Conservation (phyloP, 1,284 basidiomycete genomes). For the Boletus smithii region DNA sequence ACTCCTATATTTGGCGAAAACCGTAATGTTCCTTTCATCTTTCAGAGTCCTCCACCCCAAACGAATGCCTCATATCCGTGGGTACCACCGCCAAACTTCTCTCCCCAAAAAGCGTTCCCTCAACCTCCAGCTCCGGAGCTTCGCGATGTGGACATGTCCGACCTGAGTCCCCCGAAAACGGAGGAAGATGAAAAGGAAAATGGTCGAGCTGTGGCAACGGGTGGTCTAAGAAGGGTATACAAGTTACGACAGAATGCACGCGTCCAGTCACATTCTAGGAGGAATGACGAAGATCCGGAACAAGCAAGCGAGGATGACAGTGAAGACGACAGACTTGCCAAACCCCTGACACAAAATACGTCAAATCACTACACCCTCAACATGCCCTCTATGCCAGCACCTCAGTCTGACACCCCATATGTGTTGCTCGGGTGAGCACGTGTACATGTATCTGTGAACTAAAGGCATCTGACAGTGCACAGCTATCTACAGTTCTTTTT, state of each 20-base stretch:
- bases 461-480: slow-evolving; percentile 18
- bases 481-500: slow-evolving; percentile 95
- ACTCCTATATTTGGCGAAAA: slow-evolving; percentile 59
- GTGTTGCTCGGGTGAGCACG: slow-evolving; percentile 70
- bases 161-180: slow-evolving; percentile 56
- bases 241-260: slow-evolving; percentile 55
- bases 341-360: slow-evolving; percentile 49
- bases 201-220: slow-evolving; percentile 54
- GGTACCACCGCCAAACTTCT: slow-evolving; percentile 58
- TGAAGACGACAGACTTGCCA: slow-evolving; percentile 37
- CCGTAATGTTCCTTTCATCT: slow-evolving; percentile 66
- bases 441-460: slow-evolving; percentile 6
- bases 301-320: slow-evolving; percentile 43
- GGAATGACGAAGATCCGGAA: slow-evolving; percentile 36
- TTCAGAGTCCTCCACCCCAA: slow-evolving; percentile 52
- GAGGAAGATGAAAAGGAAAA: slow-evolving; percentile 41
- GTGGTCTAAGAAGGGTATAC: slow-evolving; percentile 69
- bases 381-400: slow-evolving; percentile 56
- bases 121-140: slow-evolving; percentile 43
- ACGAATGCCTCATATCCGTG: slow-evolving; percentile 52
- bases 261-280: slow-evolving; percentile 33
- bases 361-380: slow-evolving; percentile 81
- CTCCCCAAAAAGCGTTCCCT: slow-evolving; percentile 58
- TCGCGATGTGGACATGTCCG: slow-evolving; percentile 70
- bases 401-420: slow-evolving; percentile 63